Evolutionary conservation across 2,329 filamentous ascomycete genomes (phyloP).

Genomic region (Hypoxylon sp.): DNA sequence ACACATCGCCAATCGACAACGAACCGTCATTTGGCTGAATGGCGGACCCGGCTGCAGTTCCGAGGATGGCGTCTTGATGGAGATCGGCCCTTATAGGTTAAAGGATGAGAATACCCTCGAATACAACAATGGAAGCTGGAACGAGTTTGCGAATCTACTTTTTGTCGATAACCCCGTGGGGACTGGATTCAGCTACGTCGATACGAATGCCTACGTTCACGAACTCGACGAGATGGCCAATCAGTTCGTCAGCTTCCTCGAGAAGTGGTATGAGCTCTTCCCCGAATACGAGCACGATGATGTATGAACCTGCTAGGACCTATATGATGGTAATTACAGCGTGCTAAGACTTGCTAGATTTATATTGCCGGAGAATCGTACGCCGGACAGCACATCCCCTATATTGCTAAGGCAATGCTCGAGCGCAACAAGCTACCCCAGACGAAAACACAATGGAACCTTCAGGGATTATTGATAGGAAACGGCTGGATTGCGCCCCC

Average conservation of each 20-base stretch:
- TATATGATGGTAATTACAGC: not conserved
- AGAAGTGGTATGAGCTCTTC: conserved; percentile 91
- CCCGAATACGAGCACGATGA: conserved; percentile 93
- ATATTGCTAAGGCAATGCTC: conserved; percentile 91
- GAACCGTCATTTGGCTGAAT: conserved; percentile 96
- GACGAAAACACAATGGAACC: conserved; percentile 72
- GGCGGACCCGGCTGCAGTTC: conserved; percentile 97
- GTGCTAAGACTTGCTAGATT: conserved; percentile 65
- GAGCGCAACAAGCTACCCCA: conserved; percentile 79
- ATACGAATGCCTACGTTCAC: conserved; percentile 86
- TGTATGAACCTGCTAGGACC: conserved; percentile 66
- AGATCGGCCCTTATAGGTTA: conserved; percentile 92
- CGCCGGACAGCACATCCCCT: conserved; percentile 96
- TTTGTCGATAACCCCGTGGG: conserved; percentile 98
- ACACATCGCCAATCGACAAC: conserved; percentile 90
- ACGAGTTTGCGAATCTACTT: conserved; percentile 95
- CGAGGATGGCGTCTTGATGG: conserved; percentile 96
- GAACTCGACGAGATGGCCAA: conserved; percentile 90
- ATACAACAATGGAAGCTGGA: conserved; percentile 96
- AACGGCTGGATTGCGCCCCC: conserved; percentile 96
- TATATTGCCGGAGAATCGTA: conserved; percentile 97
- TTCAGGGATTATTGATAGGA: conserved; percentile 89
- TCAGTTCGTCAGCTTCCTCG: conserved; percentile 88
- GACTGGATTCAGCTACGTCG: conserved; percentile 95
- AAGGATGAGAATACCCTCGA: conserved; percentile 77